Base-by-base conservation (phyloP, 139 green algal species). In the Picochlorum sp. region DNA sequence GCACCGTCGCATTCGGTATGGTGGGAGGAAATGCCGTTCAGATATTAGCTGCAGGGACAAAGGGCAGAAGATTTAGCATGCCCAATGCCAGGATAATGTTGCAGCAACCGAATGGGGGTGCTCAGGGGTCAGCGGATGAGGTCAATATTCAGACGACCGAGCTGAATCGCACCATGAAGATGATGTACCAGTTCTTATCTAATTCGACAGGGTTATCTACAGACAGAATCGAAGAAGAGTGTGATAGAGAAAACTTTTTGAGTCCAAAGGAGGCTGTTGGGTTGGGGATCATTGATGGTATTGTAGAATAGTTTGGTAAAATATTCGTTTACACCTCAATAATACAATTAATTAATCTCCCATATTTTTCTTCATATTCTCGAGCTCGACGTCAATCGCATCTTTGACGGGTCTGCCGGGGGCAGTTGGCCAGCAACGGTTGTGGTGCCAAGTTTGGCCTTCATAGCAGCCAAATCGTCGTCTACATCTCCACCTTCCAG, bases 41-140 rank as follows among this genome's bases (percentile, higher is more conserved):
- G 4, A 68, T 96, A 14, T 75, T 96, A 80, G 89, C 91, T 21
- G 76, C 77, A 4, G 91, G 91, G 28, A 80, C 81, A 45, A 95
- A 95, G 78, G 90, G 92, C 37, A 91, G 90, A 71, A 82, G 92
- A 9, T 95, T 81, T 62, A 74, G 79, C 24, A 98, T 98, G 92
- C 84, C 86, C 50, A 92, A 84, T 76, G 82, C 88, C 0, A 78
- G 91, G 16, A 89, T 97, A 75, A 90, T 97, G 81, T 86, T 98
- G 79, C 87, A 95, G 51, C 92, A 98, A 77, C 92, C 92, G 18
- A 85, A 88, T 72, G 76, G 79, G 18, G 83, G 83, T 28, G 64
- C 74, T 32, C 70, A 72, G 66, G 83, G 83, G 20, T 87, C 81
- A 6, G 75, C 81, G 30, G 73, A 86, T 45, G 83, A 90, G 66